These are phyloP conservation scores for Fomitiporia mediterranea DNA, from an alignment of 1,284 basidiomycete species.

Conservation along the genomic window DNA sequence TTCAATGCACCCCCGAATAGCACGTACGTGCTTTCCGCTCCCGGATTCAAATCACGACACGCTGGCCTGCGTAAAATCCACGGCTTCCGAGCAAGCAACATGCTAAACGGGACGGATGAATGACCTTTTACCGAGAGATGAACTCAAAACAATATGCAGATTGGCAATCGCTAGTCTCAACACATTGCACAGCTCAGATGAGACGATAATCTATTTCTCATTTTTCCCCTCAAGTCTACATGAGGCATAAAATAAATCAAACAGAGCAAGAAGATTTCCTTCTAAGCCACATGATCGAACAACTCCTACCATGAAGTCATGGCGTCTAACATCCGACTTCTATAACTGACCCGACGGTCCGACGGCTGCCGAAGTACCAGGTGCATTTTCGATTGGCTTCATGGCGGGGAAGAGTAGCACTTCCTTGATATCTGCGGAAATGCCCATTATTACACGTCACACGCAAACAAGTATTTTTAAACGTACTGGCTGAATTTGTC, in stretches of 20 bases:
- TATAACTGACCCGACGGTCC: conserved; percentile 27
- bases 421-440: conserved; percentile 76
- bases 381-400: conserved; percentile 65
- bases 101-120: no score
- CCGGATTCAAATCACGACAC: no score
- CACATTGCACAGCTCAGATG: background rate
- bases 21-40: background rate
- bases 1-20: background rate
- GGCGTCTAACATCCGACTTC: background rate
- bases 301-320: no score
- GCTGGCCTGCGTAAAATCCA: no score
- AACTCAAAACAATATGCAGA: no score
- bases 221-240: no score
- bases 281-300: no score
- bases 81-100: no score
- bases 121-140: no score
- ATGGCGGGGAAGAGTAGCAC: conserved; percentile 88
- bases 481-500: conserved; percentile 83
- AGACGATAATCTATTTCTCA: background rate
- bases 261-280: no score
- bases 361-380: conserved; percentile 22
- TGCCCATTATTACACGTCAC: conserved; percentile 19
- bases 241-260: no score
- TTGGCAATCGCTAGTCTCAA: background rate
- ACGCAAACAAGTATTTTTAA: no score